Conservation (phyloP, 2,329 filamentous ascomycete species). For the Helotiales sp. region DNA sequence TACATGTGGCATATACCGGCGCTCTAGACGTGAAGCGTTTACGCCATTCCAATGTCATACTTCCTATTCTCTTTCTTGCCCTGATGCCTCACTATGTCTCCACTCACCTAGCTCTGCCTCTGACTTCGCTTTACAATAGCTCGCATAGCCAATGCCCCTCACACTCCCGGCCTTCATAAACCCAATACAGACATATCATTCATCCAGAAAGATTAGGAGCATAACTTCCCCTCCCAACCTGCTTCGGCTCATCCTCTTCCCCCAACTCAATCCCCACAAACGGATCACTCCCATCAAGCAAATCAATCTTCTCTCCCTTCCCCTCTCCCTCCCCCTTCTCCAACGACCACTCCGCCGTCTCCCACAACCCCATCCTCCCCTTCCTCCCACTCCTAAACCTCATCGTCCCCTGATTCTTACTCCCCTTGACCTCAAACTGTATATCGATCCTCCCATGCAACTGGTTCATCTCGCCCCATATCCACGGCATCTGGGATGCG, state of each 20-base stretch:
- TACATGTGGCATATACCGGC: conserved; percentile 30
- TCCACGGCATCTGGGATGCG: conserved; percentile 77
- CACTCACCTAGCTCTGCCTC: neutral
- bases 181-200: neutral
- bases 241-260: conserved; percentile 42
- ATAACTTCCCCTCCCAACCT: conserved; percentile 39
- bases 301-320: conserved; percentile 62
- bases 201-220: conserved; percentile 32
- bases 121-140: too few relatives aligned
- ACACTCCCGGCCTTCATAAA: too few relatives aligned
- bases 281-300: conserved; percentile 72
- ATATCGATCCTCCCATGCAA: conserved; percentile 90
- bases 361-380: conserved; percentile 64
- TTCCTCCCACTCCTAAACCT: conserved; percentile 76
- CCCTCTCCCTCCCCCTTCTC: conserved; percentile 56
- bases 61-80: conserved; percentile 12
- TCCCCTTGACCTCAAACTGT: conserved; percentile 81
- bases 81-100: neutral
- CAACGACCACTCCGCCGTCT: conserved; percentile 89
- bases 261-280: conserved; percentile 55
- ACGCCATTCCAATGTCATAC: conserved; percentile 23
- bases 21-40: conserved; percentile 28
- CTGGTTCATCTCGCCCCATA: conserved; percentile 87
- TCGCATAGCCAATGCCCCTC: too few relatives aligned
- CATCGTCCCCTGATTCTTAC: conserved; percentile 69